These are phyloP conservation scores for Sophora flavescens DNA, from an alignment of 306 rosid species.

Conservation along the genomic window DNA sequence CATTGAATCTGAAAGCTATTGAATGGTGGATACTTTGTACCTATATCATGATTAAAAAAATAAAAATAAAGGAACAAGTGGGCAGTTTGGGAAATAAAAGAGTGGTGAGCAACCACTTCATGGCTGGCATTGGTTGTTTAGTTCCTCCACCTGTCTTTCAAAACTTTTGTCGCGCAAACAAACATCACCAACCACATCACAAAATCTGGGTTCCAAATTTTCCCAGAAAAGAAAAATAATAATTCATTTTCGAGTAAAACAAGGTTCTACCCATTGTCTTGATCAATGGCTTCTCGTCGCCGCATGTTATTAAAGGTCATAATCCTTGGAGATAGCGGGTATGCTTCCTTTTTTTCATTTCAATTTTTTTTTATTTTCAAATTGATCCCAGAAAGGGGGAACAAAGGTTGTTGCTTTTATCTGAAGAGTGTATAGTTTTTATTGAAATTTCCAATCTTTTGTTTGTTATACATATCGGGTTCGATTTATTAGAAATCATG, in stretches of 20 bases:
- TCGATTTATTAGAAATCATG: slow-evolving; percentile 31
- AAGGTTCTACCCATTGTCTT: slow-evolving; percentile 16
- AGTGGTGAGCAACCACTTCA: too few species aligned
- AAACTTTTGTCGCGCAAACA: slow-evolving; percentile 34
- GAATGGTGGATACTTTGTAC: too few species aligned
- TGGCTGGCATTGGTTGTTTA: too few species aligned
- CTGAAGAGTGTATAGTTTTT: background rate
- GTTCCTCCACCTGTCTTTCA: slow-evolving; percentile 49
- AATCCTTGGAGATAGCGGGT: slow-evolving; percentile 99
- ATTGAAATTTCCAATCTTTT: slow-evolving; percentile 38
- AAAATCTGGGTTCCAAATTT: slow-evolving; percentile 27
- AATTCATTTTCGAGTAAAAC: background rate
- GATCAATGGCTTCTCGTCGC: slow-evolving; percentile 94
- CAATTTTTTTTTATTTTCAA: background rate
- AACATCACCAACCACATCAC: slow-evolving; percentile 27
- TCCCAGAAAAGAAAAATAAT: background rate
- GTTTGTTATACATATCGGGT: slow-evolving; percentile 24
- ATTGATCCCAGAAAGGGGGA: background rate
- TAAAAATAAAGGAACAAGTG: too few species aligned
- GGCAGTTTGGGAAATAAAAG: too few species aligned
- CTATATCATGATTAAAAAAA: too few species aligned
- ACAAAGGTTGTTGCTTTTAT: slow-evolving; percentile 28
- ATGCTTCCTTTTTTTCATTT: background rate
- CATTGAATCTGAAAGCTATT: too few species aligned
- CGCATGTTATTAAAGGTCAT: slow-evolving; percentile 99